phyloP scores from a whole-genome alignment of 73 alveolate species.

The Diophrys sp. region DNA sequence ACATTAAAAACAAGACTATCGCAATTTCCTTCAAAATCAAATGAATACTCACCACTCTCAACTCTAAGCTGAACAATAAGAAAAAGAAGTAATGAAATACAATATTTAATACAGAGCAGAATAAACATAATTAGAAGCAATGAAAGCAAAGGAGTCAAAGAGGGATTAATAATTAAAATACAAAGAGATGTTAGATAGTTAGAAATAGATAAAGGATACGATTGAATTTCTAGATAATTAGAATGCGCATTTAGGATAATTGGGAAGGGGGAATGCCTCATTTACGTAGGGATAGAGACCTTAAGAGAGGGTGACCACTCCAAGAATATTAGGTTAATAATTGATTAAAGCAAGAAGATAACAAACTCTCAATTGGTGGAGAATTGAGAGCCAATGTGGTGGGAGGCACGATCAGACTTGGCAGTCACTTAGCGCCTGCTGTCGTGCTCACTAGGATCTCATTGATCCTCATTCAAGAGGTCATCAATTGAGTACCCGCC shows the following conservation, averaged over 20 bases:
- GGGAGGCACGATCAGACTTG: not conserved
- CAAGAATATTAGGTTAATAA: not conserved
- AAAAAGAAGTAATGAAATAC: not conserved
- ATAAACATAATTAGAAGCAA: not conserved
- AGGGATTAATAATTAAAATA: not conserved
- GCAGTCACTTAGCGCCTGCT: too few relatives aligned
- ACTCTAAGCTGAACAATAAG: not conserved
- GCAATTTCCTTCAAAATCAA: not conserved
- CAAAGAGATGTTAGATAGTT: not conserved
- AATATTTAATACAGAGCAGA: not conserved
- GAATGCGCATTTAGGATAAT: too few relatives aligned
- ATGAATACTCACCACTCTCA: not conserved
- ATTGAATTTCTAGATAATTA: not conserved
- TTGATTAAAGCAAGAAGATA: not conserved
- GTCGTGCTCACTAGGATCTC: not conserved
- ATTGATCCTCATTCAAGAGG: not conserved
- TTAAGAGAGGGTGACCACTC: too few relatives aligned
- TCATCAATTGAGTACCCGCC: not conserved
- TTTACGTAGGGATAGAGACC: too few relatives aligned
- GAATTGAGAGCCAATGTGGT: not conserved
- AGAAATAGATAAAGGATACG: not conserved
- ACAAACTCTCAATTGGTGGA: not conserved
- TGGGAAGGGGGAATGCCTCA: too few relatives aligned
- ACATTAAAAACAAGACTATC: not conserved
- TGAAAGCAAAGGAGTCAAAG: not conserved